Evolutionary conservation across 352 stramenopile genomes (phyloP).

Genomic region (Pythium guiyangense): DNA sequence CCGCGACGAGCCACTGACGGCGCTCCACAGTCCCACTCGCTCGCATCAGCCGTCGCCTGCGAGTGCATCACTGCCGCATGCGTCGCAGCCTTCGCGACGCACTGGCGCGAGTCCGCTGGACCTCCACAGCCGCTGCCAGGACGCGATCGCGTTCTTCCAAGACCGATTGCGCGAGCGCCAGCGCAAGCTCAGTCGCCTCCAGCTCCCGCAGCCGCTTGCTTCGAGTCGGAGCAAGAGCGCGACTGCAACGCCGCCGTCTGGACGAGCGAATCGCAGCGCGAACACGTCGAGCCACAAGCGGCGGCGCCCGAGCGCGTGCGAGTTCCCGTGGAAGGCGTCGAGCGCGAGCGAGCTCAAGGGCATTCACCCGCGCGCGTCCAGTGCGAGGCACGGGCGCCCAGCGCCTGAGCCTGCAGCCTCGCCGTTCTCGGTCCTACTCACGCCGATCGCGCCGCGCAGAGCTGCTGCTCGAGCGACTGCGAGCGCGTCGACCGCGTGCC

Average conservation of each 20-base stretch:
- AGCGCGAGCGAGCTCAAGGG: conserved; percentile 1
- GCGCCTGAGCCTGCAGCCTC: background rate
- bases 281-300: conserved; percentile 16
- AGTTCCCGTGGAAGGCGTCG: conserved; percentile 9
- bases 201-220: conserved; percentile 13
- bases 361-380: conserved; percentile 8
- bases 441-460: conserved; percentile 1
- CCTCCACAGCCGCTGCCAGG: too few species aligned
- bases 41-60: conserved; percentile 1
- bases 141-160: too few species aligned
- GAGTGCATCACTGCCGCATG: conserved; percentile 5
- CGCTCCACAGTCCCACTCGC: too few species aligned
- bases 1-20: too few species aligned
- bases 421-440: conserved; percentile 4
- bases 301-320: background rate
- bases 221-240: background rate
- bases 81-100: background rate
- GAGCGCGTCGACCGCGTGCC: too few species aligned
- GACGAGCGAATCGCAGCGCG: conserved; percentile 11
- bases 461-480: too few species aligned
- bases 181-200: conserved; percentile 32
- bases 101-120: conserved; percentile 4
- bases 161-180: conserved; percentile 33
- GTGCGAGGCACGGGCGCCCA: background rate
- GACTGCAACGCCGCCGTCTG: conserved; percentile 1